These are phyloP conservation scores for Coemansia sp. DNA, from an alignment of 192 early-diverging fungal genomes.

Conservation along the genomic window DNA sequence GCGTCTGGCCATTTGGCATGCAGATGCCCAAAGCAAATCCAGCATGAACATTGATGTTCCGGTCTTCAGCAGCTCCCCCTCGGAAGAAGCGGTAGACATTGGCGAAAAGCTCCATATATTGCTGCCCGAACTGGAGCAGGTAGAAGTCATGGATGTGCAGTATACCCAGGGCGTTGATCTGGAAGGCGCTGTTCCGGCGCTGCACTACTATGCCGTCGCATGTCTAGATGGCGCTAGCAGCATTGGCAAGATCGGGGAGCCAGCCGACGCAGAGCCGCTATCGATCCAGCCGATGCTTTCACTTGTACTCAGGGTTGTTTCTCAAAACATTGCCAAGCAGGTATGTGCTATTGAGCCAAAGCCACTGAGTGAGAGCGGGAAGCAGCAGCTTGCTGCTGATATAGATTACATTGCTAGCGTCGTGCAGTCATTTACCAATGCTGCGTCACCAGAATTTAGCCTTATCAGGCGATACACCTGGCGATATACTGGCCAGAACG, in stretches of 20 bases:
- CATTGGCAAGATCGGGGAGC: background rate
- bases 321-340: constrained; percentile 18
- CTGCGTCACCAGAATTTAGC: constrained; percentile 20
- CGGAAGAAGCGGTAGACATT: constrained; percentile 49
- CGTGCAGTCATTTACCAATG: constrained; percentile 22
- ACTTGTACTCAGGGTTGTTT: constrained; percentile 29
- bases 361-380: constrained; percentile 28
- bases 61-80: constrained; percentile 47
- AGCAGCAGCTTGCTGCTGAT: constrained; percentile 36
- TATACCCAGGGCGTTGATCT: constrained; percentile 13
- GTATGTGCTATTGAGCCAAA: constrained; percentile 19
- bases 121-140: constrained; percentile 51
- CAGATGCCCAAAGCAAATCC: constrained; percentile 15
- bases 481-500: background rate
- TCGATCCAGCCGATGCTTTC: constrained; percentile 32
- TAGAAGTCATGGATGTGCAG: constrained; percentile 37
- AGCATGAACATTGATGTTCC: constrained; percentile 44
- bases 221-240: constrained; percentile 5
- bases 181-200: constrained; percentile 11
- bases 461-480: constrained; percentile 9
- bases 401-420: constrained; percentile 45
- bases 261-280: constrained; percentile 7
- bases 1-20: constrained; percentile 25
- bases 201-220: constrained; percentile 16
- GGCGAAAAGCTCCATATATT: constrained; percentile 52